Evolutionary conservation across 169 alveolate species (phyloP).

Genomic region (Plasmodium gonderi): DNA sequence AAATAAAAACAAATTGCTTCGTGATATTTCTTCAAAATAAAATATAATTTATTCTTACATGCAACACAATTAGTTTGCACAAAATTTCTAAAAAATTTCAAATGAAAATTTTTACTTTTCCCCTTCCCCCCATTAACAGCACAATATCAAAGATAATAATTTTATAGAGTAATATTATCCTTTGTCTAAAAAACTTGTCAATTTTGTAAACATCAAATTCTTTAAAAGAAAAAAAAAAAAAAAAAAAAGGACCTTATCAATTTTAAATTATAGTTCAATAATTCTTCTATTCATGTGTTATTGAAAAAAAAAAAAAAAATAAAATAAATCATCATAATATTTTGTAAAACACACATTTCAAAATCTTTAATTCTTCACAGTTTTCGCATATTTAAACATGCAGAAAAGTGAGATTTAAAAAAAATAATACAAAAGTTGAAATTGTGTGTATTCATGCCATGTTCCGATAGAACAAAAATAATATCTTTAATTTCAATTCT

Average conservation of each 20-base stretch:
- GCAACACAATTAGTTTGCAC: not conserved
- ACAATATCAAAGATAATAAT: not conserved
- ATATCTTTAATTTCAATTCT: not conserved
- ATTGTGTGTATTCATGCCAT: not conserved
- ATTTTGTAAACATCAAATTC: not conserved
- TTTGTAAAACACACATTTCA: not conserved
- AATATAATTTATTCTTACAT: not conserved
- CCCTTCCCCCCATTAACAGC: not conserved
- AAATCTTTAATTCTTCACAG: not conserved
- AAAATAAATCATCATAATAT: not conserved
- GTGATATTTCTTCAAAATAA: not conserved
- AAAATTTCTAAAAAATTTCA: not conserved
- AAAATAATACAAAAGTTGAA: not conserved
- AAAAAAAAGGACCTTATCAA: not conserved
- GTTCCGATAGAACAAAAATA: not conserved
- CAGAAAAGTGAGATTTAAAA: too few species aligned
- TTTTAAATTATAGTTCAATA: conserved; percentile 4
- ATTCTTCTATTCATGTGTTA: not conserved
- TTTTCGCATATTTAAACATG: too few species aligned
- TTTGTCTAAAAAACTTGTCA: not conserved
- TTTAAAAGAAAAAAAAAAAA: not conserved
- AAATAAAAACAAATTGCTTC: not conserved
- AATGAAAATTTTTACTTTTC: not conserved
- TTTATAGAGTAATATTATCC: not conserved
- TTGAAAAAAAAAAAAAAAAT: not conserved